These are phyloP conservation scores for Pseudocercospora macadamiae DNA, from an alignment of 2,329 filamentous ascomycete genomes.

Conservation along the genomic window DNA sequence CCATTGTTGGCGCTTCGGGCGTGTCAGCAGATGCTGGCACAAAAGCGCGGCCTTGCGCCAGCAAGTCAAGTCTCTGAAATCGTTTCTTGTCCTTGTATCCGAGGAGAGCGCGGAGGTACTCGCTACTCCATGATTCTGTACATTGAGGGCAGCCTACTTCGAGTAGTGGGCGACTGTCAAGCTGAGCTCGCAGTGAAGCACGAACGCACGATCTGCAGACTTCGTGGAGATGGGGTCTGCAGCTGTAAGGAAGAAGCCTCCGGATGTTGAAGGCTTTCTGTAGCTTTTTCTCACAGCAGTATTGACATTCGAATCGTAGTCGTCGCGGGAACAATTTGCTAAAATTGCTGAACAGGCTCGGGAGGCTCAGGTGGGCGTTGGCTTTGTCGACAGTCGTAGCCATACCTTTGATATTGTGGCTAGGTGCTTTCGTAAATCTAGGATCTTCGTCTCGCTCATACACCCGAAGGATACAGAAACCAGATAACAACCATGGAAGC, in stretches of 20 bases:
- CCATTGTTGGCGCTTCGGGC: conserved; percentile 14
- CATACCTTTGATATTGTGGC: too few species aligned
- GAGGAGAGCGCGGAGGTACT: conserved; percentile 1
- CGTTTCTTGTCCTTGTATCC: conserved; percentile 13
- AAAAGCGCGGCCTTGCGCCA: conserved; percentile 12
- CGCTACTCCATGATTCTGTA: conserved; percentile 2
- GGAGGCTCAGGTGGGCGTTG: neutral
- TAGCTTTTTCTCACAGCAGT: conserved; percentile 18
- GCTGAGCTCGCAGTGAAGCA: conserved; percentile 15
- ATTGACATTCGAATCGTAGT: conserved; percentile 9
- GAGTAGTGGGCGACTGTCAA: conserved; percentile 8
- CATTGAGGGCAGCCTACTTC: conserved; percentile 16
- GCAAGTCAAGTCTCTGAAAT: conserved; percentile 8
- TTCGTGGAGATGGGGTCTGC: conserved; percentile 9
- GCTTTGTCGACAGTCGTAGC: neutral
- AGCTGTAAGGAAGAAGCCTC: conserved; percentile 6
- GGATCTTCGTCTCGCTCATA: too few species aligned
- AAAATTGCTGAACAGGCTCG: neutral
- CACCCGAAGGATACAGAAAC: too few species aligned
- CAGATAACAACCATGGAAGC: neutral
- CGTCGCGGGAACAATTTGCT: conserved; percentile 5
- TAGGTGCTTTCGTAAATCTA: too few species aligned
- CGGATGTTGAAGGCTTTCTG: neutral
- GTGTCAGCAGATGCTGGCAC: conserved; percentile 10
- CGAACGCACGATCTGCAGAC: conserved; percentile 14